Conservation (phyloP, 2,329 filamentous ascomycete species). For the Claviceps humidiphila region DNA sequence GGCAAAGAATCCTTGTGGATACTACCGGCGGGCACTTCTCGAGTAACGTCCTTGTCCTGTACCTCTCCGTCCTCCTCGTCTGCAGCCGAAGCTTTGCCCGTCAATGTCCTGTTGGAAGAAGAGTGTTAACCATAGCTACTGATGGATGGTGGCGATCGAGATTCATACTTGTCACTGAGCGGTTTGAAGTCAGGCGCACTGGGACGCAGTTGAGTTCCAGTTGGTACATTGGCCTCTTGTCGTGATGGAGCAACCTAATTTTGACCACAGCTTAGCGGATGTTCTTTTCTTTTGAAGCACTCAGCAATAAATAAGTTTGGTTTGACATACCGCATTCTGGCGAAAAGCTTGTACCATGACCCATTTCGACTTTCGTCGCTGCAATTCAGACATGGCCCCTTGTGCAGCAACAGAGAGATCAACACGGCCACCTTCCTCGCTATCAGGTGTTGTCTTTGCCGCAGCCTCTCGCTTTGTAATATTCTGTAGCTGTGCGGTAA, state of each 20-base stretch:
- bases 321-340: conserved; percentile 41
- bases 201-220: conserved; percentile 35
- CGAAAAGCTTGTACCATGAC: conserved; percentile 63
- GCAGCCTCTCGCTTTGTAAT: conserved; percentile 49
- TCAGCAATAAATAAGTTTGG: not conserved
- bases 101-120: conserved; percentile 10
- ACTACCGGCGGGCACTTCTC: conserved; percentile 1
- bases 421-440: conserved; percentile 47
- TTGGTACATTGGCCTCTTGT: conserved; percentile 17
- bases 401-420: conserved; percentile 64
- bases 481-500: conserved; percentile 49
- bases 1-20: conserved; percentile 21
- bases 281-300: not conserved
- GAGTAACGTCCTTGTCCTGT: conserved; percentile 34
- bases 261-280: not conserved
- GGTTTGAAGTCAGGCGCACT: conserved; percentile 55
- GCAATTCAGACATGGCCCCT: conserved; percentile 57
- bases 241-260: conserved; percentile 16
- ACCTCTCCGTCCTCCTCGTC: conserved; percentile 65
- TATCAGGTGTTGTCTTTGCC: conserved; percentile 31
- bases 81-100: conserved; percentile 12
- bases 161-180: conserved; percentile 23
- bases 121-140: conserved; percentile 3
- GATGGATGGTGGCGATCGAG: conserved; percentile 5
- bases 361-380: conserved; percentile 54